Evolutionary conservation across 441 rosid species (phyloP), one percentile per base, ranked within the genome.

Genomic region (Omphalea diandra): DNA sequence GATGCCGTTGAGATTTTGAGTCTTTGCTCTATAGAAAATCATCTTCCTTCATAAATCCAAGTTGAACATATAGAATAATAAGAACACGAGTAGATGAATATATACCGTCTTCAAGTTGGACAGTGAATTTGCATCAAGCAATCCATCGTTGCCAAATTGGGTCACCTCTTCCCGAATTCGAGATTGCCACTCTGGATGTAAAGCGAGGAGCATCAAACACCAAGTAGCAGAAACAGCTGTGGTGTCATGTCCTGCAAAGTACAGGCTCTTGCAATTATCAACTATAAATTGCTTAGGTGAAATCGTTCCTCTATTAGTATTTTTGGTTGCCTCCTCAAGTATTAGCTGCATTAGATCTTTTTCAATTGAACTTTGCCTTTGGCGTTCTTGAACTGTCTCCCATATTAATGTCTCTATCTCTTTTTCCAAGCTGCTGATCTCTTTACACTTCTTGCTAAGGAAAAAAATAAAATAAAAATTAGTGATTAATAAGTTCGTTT

Each of bases 351-450:
- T 71, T 17, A 89, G 70, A 75, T 89, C 95, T 69, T 82, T 87
- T 46, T 77, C 80, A 1, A 66, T 35, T 24, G 80, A 53, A 40
- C 43, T 29, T 40, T 54, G 65, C 40, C 67, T 76, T 58, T 75
- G 80, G 9, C 94, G 81, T 46, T 84, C 85, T 58, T 89, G 77
- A 29, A 89, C 92, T 11, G 91, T 80, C 56, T 86, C 90, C 94
- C 96, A 89, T 53, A 91, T 91, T 55, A 88, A 74, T 12, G 78
- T 72, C 63, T 85, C 96, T 11, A 88, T 79, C 71, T 88, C 85
- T 57, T 33, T 86, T 80, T 89, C 93, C 55, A 91, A 60, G 55
- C 71, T 84, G 29, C 70, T 74, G 24, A 86, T 76, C 58, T 81
- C 75, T 24, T 52, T 80, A 3, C 78, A 52, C 68, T 78, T 86